Evolutionary conservation across 192 early-diverging fungal species (phyloP).

Genomic region (Oehlia diaphana): DNA sequence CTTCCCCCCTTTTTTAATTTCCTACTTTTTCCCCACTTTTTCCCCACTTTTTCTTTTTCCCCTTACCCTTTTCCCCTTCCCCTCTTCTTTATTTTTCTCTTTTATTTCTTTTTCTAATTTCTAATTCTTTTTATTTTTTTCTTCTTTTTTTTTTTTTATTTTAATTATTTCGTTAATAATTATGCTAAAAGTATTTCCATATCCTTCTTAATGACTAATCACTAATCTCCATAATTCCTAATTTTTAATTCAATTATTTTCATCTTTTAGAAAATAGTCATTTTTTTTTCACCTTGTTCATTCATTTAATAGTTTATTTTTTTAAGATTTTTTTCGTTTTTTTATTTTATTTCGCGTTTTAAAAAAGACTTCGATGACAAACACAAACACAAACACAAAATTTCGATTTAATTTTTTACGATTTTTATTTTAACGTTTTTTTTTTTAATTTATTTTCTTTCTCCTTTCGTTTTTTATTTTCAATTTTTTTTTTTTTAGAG

Average conservation of each 20-base stretch:
- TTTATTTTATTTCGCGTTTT: neutral
- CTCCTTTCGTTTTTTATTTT: neutral
- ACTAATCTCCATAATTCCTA: neutral
- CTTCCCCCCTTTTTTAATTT: neutral
- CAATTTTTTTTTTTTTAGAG: neutral
- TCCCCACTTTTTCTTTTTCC: no score
- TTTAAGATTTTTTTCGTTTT: neutral
- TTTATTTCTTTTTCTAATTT: neutral
- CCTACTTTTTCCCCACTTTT: no score
- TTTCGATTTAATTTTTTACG: neutral
- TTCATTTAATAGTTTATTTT: neutral
- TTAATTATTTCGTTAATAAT: neutral
- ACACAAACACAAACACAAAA: neutral
- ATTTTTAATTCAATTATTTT: neutral
- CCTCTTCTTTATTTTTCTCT: no score
- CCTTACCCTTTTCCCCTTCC: no score
- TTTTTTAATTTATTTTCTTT: constrained; percentile 1
- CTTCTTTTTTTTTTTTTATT: neutral
- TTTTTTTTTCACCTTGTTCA: neutral
- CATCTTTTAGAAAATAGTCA: neutral
- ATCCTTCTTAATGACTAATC: neutral
- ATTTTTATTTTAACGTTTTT: neutral
- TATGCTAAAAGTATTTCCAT: no score
- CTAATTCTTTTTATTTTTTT: neutral
- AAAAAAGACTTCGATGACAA: neutral